Base-by-base conservation (phyloP, 2,329 filamentous ascomycete species). In the Calonectria ilicicola region DNA sequence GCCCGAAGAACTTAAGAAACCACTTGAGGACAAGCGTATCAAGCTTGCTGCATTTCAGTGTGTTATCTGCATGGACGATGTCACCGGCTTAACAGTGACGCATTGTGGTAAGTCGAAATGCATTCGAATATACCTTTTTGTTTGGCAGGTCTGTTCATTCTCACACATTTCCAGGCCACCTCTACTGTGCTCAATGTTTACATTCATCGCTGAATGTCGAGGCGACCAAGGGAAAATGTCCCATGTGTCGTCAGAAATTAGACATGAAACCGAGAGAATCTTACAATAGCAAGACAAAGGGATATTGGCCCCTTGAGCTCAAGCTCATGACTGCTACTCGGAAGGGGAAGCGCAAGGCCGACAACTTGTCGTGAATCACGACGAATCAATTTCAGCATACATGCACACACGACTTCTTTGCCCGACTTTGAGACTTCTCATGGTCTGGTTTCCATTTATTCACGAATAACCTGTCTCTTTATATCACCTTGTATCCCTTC, bases 61-160 rank as follows among this genome's bases (percentile, higher is more conserved):
- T 74, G 90, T 91, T 51, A 93, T 93, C 70, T 93, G 91, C 82
- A 91, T 93, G 90, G 91, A 93, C 72, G 86, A 90, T 73, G 88
- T 86, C 29, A 88, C 87, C 2, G 84, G 86, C 32, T 78, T 93
- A 72, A 92, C 90, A 1, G 88, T 92, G 56, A 93, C 91, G 3
- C 90, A 92, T 81, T 93, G 91, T 81, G 91, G 91, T 93, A 89
- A 75, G 90, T 84, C 19, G 40, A 65, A 44, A 46, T 63, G 8
- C 38, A 21, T 68, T 17, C 32, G 17, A 32, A 47, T 8, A 58
- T 14, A n/a, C n/a, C n/a, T n/a, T n/a, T 58, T 44, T 12, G 44
- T 35, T 40, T 32, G n/a, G 35, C 5, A 44, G 17, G 29, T 46
- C n/a, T 47, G 46, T 21, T 62, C 27, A 47, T 74, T 49, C 75